phyloP scores from a whole-genome alignment of 345 rosid species.

The Gossypioides kirkii region DNA sequence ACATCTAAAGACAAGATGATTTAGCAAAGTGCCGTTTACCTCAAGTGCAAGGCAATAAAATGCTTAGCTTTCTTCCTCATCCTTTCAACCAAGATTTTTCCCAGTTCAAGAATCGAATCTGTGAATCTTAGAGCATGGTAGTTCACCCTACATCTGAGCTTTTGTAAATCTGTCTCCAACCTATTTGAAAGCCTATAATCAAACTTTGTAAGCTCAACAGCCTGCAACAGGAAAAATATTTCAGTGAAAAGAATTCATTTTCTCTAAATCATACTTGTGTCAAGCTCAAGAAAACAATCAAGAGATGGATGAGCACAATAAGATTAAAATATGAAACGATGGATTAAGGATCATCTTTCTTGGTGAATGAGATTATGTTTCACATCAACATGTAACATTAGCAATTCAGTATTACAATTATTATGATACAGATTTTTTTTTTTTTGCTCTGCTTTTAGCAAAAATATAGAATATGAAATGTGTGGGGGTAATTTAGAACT shows the following conservation, averaged over 20 bases:
- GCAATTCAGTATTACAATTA: neutral
- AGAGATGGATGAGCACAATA: neutral
- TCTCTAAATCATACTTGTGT: neutral
- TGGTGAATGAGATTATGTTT: neutral
- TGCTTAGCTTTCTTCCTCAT: conserved; percentile 63
- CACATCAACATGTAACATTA: neutral
- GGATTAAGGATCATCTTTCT: neutral
- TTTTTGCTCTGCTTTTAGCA: neutral
- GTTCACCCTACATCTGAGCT: conserved; percentile 89
- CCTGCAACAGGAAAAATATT: conserved; percentile 40
- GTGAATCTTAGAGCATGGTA: conserved; percentile 81
- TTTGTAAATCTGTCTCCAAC: conserved; percentile 67
- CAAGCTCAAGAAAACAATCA: neutral
- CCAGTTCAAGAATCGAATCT: conserved; percentile 54
- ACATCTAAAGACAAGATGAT: neutral
- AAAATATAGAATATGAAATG: neutral
- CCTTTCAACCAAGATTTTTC: conserved; percentile 56
- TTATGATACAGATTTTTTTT: neutral
- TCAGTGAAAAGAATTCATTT: neutral
- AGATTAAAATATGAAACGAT: neutral
- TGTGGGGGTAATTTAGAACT: neutral
- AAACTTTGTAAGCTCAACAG: conserved; percentile 80
- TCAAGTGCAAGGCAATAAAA: conserved; percentile 82
- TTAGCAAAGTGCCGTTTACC: conserved; percentile 34
- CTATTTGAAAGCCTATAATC: conserved; percentile 83